Evolutionary conservation across 352 stramenopile species (phyloP).

Genomic region (Blastocystis hominis): DNA sequence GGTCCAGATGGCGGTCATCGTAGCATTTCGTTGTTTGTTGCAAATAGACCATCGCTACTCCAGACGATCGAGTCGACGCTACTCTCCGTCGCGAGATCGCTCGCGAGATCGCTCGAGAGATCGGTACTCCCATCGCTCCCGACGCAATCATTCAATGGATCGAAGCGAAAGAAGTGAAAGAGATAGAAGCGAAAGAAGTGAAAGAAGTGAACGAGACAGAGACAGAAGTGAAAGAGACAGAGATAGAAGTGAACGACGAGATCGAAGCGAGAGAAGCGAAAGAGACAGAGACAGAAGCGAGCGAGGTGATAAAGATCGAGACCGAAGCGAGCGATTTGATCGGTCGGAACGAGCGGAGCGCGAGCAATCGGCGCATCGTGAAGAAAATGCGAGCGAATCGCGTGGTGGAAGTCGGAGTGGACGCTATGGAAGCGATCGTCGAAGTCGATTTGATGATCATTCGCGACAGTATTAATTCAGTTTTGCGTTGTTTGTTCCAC

Average conservation of each 20-base stretch:
- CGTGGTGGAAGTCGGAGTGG: too few species aligned
- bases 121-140: background rate
- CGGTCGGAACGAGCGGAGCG: too few species aligned
- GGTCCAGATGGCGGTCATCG: background rate
- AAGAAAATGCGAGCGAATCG: too few species aligned
- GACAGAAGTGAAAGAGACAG: background rate
- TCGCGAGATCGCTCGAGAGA: background rate
- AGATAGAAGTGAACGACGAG: too few species aligned
- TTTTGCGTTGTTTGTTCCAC: background rate
- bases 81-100: background rate
- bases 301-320: background rate
- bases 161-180: too few species aligned
- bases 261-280: too few species aligned
- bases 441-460: background rate
- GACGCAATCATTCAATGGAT: too few species aligned
- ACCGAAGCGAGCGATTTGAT: too few species aligned
- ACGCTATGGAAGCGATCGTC: background rate
- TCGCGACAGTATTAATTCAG: background rate
- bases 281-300: too few species aligned
- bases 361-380: too few species aligned
- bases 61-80: background rate
- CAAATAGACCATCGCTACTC: background rate
- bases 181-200: too few species aligned
- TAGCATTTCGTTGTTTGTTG: background rate
- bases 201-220: background rate